Evolutionary conservation across 768 basidiomycete genomes (phyloP), one percentile per base, ranked within the genome.

Genomic region (Trametes punicea): DNA sequence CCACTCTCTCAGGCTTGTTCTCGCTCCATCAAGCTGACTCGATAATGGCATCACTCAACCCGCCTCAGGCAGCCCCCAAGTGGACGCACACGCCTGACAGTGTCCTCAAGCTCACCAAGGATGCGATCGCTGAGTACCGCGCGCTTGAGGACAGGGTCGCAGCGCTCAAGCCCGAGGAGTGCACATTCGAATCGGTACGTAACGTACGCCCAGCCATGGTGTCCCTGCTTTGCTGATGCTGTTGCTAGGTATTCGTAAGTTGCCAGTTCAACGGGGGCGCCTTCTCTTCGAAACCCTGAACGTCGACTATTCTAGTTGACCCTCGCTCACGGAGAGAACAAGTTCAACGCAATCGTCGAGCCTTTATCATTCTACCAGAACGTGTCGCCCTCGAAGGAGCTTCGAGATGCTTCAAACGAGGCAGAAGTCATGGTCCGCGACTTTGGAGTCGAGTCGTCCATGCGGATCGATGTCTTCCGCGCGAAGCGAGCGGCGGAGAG

Each of bases 311-410:
- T 41, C 56, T 54, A 90, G 87, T 64, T 77, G 18, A 73, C 77
- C 9, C 80, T 92, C n/a, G 80, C 85, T 0, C 64, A 75, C 21
- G 80, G 78, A 10, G 87, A 90, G 46, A 79, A 84, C 18, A 68
- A 75, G 16, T 73, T 84, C 23, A 79, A 83, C 42, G 59, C 67
- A 7, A 67, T 73, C 30, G 70, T 74, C 2, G 87, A 88, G 57
- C 86, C 86, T 0, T 75, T 90, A 18, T 71, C 76, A 0, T 94
- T 95, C 71, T 88, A 92, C 65, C 87, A 91, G 68, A 88, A 92
- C 62, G 90, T 93, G 25, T 87, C 89, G 25, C 74, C 83, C 1
- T 74, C 77, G 52, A 85, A 90, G 67, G 82, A 79, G 39, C 78
- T 94, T n/a, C 81, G 92, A 1, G 91, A 93, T 66, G 88, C 90